Conservation (phyloP, 108 stramenopile genomes). For the Chaetoceros muelleri region DNA sequence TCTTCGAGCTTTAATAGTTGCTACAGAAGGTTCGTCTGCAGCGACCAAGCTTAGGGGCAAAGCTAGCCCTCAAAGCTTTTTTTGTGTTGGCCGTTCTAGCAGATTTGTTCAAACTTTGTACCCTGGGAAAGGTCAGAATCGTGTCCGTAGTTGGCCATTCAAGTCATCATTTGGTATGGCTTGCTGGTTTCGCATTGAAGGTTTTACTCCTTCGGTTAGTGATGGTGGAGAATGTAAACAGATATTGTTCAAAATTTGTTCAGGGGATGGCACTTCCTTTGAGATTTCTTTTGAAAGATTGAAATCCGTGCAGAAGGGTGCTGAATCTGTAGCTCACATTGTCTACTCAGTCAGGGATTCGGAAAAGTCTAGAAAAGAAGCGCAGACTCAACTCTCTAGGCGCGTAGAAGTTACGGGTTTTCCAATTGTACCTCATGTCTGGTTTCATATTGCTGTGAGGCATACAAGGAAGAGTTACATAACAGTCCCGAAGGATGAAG, state of each 20-base stretch:
- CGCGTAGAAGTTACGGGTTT: constrained; percentile 41
- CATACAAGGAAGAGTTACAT: constrained; percentile 48
- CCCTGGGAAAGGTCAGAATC: constrained; percentile 9
- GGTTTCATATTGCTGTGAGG: constrained; percentile 73
- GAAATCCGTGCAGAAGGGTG: constrained; percentile 10
- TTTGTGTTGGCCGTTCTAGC: constrained; percentile 33
- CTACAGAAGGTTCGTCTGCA: constrained; percentile 42
- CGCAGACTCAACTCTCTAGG: constrained; percentile 3
- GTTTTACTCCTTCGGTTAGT: constrained; percentile 12
- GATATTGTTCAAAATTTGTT: constrained; percentile 30
- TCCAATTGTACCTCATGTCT: constrained; percentile 52
- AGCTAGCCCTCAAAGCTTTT: constrained; percentile 43
- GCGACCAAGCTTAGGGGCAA: constrained; percentile 32
- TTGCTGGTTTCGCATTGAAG: constrained; percentile 67
- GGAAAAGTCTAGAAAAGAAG: constrained; percentile 6
- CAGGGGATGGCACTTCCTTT: constrained; percentile 40
- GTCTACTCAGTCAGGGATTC: constrained; percentile 39
- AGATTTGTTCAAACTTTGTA: constrained; percentile 18
- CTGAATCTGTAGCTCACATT: background rate
- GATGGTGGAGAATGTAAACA: constrained; percentile 4
- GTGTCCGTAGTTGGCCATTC: constrained; percentile 60
- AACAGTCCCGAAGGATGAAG: constrained; percentile 51
- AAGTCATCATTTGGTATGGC: constrained; percentile 69
- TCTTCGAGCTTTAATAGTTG: constrained; percentile 36
- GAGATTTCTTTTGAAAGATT: constrained; percentile 37